Percentiles rank a stretch among this genome's conserved stretches.
Evolutionary conservation across 2,329 filamentous ascomycete species (phyloP).

Genomic region (Colletotrichum noveboracense): DNA sequence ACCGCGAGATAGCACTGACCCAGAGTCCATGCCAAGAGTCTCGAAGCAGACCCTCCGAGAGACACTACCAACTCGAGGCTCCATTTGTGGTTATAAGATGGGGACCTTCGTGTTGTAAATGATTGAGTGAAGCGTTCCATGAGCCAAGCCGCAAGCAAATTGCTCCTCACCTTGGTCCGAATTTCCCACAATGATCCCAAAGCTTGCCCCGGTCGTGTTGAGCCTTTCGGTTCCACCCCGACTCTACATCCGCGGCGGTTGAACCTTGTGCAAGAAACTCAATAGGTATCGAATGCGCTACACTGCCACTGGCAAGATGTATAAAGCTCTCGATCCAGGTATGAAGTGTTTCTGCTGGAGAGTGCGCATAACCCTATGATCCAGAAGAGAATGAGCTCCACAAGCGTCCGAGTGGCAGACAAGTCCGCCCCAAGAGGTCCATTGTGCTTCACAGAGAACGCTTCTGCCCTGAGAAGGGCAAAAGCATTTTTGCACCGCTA

Average conservation of each 20-base stretch:
- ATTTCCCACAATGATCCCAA: not conserved
- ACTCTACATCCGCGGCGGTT: no score
- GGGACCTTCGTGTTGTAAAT: not conserved
- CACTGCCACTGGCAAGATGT: not conserved
- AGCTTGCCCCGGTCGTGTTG: no score
- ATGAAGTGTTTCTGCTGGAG: not conserved
- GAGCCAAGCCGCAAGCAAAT: not conserved
- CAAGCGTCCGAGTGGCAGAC: not conserved
- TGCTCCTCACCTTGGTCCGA: not conserved
- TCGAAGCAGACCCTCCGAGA: not conserved
- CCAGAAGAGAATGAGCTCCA: not conserved
- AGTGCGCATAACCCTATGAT: accelerated
- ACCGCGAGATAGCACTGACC: not conserved
- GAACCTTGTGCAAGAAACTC: not conserved
- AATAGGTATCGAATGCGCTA: accelerated
- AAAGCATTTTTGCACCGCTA: not conserved
- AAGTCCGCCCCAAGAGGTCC: accelerated
- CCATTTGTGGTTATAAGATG: accelerated
- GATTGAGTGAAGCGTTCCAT: not conserved
- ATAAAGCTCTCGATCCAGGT: accelerated
- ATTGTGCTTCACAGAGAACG: accelerated
- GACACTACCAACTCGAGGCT: not conserved
- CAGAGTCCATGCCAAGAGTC: not conserved
- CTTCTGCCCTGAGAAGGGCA: not conserved
- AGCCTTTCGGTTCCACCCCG: no score